A percentile compares a stretch with the other conserved stretches of the same genome.
Evolutionary conservation across 2,329 filamentous ascomycete genomes (phyloP).

Genomic region (Aspergillus glaucus): DNA sequence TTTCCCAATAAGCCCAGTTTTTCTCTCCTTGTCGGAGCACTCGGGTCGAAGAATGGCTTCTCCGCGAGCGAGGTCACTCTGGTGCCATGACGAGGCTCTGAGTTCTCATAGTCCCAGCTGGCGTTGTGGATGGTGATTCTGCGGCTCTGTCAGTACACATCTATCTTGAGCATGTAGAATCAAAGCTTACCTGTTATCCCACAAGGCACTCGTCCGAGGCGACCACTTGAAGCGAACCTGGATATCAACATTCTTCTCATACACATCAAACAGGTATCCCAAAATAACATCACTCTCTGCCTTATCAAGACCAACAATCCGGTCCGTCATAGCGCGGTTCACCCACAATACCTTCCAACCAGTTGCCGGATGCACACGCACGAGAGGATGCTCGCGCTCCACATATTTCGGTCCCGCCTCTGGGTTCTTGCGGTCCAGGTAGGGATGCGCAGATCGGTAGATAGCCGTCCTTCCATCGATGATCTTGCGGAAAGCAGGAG

Average conservation of each 20-base stretch:
- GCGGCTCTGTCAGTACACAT: background rate
- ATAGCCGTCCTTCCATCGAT: conserved; percentile 62
- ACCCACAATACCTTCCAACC: conserved; percentile 71
- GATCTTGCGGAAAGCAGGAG: conserved; percentile 61
- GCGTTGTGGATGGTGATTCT: conserved; percentile 69
- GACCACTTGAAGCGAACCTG: conserved; percentile 69
- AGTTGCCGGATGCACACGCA: conserved; percentile 64
- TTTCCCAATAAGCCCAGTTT: conserved; percentile 58
- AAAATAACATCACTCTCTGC: conserved; percentile 64
- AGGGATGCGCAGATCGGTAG: conserved; percentile 60
- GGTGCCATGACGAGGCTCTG: conserved; percentile 63
- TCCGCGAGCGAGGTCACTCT: conserved; percentile 65
- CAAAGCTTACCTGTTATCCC: conserved; percentile 58
- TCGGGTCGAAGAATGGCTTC: conserved; percentile 60
- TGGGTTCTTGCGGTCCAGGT: conserved; percentile 59
- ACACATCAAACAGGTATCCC: conserved; percentile 61
- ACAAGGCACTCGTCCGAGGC: conserved; percentile 58
- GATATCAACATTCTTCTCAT: conserved; percentile 64
- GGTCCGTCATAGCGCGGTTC: conserved; percentile 62
- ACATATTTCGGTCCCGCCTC: conserved; percentile 58
- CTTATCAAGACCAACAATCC: conserved; percentile 63
- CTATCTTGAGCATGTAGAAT: background rate
- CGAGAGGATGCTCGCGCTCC: conserved; percentile 63
- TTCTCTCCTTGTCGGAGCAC: conserved; percentile 60
- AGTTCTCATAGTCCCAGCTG: conserved; percentile 65